Conservation (phyloP, 108 stramenopile genomes). For the Stephanodiscus minutulus region DNA sequence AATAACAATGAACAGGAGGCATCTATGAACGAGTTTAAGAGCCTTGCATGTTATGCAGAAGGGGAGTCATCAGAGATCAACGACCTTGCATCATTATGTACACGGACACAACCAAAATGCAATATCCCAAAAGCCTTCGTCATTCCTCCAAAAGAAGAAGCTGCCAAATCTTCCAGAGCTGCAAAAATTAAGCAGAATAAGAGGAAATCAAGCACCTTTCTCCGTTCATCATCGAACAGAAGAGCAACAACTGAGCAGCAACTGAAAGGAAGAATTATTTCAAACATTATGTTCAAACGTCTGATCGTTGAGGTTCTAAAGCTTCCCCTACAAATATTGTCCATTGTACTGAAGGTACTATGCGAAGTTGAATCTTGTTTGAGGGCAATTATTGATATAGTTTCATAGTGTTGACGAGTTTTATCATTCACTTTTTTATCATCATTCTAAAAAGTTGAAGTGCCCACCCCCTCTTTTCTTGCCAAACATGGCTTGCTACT, state of each 20-base stretch:
- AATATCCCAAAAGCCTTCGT: background rate
- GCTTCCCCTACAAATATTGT: constrained; percentile 34
- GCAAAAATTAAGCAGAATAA: constrained; percentile 1
- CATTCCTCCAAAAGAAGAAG: background rate
- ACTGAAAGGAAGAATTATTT: background rate
- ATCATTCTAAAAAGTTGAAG: no score
- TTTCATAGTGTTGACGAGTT: background rate
- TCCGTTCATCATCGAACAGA: background rate
- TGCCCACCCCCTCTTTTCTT: no score
- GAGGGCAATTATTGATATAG: constrained; percentile 31
- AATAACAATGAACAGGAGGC: background rate
- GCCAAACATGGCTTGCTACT: no score
- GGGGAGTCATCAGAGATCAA: no score
- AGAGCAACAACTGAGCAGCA: background rate
- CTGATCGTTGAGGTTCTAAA: constrained; percentile 37
- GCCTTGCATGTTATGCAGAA: no score
- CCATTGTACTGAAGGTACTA: constrained; percentile 20
- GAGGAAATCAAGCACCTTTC: background rate
- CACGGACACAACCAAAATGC: background rate
- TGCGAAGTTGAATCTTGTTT: constrained; percentile 13
- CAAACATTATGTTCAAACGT: constrained; percentile 11
- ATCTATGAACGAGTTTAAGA: no score
- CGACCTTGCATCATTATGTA: background rate
- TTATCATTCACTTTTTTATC: no score
- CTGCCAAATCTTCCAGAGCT: background rate